Percentiles rank a stretch among this genome's conserved stretches.
Conservation (phyloP, 257 asterid species). For the Salvia rosmarinus region DNA sequence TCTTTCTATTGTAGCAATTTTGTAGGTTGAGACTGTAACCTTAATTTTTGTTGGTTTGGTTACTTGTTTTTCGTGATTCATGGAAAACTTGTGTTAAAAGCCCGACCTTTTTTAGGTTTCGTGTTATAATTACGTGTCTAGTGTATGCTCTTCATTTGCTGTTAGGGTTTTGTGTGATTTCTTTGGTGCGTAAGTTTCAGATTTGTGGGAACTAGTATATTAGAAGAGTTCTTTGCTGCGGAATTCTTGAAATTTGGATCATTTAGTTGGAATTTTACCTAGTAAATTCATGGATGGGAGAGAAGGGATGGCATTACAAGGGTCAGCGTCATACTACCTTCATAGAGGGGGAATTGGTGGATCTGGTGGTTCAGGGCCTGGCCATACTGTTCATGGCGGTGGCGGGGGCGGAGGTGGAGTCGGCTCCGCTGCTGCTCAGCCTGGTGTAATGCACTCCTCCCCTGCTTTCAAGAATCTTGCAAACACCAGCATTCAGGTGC, state of each 20-base stretch:
- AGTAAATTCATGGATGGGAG: constrained; percentile 76
- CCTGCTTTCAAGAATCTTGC: constrained; percentile 56
- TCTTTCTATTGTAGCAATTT: constrained; percentile 15
- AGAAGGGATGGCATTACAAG: constrained; percentile 64
- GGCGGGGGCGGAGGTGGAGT: constrained; percentile 33
- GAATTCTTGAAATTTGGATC: constrained; percentile 25
- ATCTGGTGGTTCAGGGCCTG: constrained; percentile 47
- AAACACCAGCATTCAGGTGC: constrained; percentile 57
- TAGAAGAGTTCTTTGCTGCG: neutral
- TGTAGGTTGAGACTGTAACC: constrained; percentile 18
- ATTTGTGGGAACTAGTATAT: constrained; percentile 32
- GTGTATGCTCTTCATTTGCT: constrained; percentile 24
- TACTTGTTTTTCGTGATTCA: constrained; percentile 25
- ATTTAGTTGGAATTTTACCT: constrained; percentile 33
- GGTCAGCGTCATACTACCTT: constrained; percentile 67
- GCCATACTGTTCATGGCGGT: constrained; percentile 34
- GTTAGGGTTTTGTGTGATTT: constrained; percentile 26
- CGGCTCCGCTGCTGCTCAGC: constrained; percentile 37
- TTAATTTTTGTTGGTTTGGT: constrained; percentile 24
- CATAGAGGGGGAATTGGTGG: constrained; percentile 63
- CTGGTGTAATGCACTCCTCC: constrained; percentile 44
- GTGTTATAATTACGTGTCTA: constrained; percentile 22
- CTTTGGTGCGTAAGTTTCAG: constrained; percentile 37
- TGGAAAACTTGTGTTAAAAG: constrained; percentile 56
- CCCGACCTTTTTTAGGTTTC: neutral